phyloP scores from a whole-genome alignment of 805 yeast species.

The Ogataea pini region DNA sequence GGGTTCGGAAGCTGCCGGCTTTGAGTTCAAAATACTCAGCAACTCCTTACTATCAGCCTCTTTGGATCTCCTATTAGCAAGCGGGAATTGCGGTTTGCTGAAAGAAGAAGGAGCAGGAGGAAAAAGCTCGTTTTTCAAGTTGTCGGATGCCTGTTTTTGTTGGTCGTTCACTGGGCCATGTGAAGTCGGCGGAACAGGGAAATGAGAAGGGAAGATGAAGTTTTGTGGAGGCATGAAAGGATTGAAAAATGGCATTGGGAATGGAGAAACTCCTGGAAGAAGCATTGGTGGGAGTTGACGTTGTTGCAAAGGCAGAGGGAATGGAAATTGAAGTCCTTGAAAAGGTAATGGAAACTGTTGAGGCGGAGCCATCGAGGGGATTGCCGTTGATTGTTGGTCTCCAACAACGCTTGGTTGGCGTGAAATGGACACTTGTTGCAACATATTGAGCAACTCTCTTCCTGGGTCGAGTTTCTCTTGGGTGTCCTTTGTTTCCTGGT shows the following conservation, averaged over 20 bases:
- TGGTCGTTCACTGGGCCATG: conserved; percentile 9
- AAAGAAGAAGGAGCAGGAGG: conserved; percentile 37
- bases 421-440: conserved; percentile 47
- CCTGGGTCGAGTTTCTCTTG: conserved; percentile 59
- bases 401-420: conserved; percentile 22
- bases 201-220: conserved; percentile 19
- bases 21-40: conserved; percentile 31
- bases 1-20: conserved; percentile 6
- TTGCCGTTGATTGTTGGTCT: background rate
- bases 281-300: conserved; percentile 20
- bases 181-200: conserved; percentile 21
- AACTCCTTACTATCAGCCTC: conserved; percentile 36
- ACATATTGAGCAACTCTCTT: conserved; percentile 67
- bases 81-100: conserved; percentile 34
- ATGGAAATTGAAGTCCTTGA: conserved; percentile 12
- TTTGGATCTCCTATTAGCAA: conserved; percentile 31
- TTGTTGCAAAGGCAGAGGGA: conserved; percentile 16
- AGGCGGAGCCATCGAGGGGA: conserved; percentile 9
- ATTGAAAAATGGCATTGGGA: conserved; percentile 30
- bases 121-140: conserved; percentile 14
- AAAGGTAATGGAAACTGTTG: conserved; percentile 5
- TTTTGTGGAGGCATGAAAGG: conserved; percentile 26
- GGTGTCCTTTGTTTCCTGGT: conserved; percentile 27
- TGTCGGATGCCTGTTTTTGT: conserved; percentile 7
- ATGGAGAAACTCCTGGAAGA: conserved; percentile 22